Evolutionary conservation across 2,329 filamentous ascomycete species (phyloP).

Genomic region (Claviceps sp.): DNA sequence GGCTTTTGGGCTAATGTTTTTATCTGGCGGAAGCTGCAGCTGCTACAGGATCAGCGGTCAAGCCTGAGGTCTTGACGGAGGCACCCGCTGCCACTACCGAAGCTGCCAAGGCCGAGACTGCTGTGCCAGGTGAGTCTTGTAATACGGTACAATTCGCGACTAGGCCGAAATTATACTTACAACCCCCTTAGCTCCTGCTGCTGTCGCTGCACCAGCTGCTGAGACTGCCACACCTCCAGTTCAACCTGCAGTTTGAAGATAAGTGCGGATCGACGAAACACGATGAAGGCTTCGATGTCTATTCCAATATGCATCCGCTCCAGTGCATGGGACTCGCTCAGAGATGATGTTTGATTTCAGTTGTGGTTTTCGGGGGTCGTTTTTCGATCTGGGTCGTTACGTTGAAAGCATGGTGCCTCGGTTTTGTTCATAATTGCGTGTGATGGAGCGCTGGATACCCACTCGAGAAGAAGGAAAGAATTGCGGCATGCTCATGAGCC

Average conservation of each 20-base stretch:
- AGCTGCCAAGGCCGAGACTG: conserved; percentile 1
- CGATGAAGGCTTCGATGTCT: background rate
- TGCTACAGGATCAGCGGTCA: conserved; percentile 5
- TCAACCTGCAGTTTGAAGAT: background rate
- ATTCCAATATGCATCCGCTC: background rate
- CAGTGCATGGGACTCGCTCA: background rate
- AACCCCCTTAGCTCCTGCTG: conserved; percentile 2
- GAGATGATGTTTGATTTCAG: background rate
- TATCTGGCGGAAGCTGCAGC: conserved; percentile 13
- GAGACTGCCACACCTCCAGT: conserved; percentile 9
- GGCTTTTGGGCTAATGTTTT: background rate
- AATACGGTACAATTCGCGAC: background rate
- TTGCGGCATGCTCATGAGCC: conserved; percentile 13
- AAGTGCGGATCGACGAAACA: background rate
- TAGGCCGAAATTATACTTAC: background rate
- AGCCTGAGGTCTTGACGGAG: background rate
- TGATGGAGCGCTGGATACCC: conserved; percentile 19
- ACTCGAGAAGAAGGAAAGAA: conserved; percentile 12
- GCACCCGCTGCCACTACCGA: background rate
- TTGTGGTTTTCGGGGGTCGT: conserved; percentile 1
- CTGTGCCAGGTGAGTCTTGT: conserved; percentile 1
- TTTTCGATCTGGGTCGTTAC: conserved; percentile 1
- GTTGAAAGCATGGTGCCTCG: conserved; percentile 3
- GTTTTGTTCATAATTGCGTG: conserved; percentile 10
- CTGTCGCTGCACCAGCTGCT: conserved; percentile 2